Conservation (phyloP, 768 basidiomycete species). For the Amanita rubescens region DNA sequence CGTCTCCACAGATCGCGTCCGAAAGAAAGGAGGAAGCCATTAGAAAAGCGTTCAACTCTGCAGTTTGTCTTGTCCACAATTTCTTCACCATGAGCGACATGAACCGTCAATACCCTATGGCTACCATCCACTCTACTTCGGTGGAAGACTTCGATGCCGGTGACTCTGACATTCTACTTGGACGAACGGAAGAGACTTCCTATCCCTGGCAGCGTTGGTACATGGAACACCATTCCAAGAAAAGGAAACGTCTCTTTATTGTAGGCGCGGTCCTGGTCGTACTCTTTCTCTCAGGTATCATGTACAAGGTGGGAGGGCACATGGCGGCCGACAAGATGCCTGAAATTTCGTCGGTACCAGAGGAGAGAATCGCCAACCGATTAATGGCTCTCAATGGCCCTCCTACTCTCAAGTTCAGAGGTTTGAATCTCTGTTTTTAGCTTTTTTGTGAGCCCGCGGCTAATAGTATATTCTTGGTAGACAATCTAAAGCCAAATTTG, state of each 20-base stretch:
- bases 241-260: constrained; percentile 14
- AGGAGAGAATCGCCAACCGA: background rate
- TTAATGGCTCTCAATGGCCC: constrained; percentile 30
- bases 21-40: background rate
- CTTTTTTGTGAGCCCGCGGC: background rate
- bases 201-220: background rate
- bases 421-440: constrained; percentile 20
- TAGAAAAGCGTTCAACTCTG: background rate
- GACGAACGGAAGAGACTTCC: constrained; percentile 1
- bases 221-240: background rate
- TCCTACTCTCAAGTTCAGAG: constrained; percentile 53
- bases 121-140: background rate
- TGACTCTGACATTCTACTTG: constrained; percentile 8
- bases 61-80: background rate
- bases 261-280: constrained; percentile 20
- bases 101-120: constrained; percentile 1
- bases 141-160: background rate
- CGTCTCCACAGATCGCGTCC: background rate
- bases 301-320: background rate
- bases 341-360: background rate
- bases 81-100: background rate
- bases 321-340: background rate
- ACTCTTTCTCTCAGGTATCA: constrained; percentile 21
- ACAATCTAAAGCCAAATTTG: constrained; percentile 52
- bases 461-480: constrained; percentile 23